Base-by-base conservation (phyloP, 129 eudicot species). In the Lonicera japonica region DNA sequence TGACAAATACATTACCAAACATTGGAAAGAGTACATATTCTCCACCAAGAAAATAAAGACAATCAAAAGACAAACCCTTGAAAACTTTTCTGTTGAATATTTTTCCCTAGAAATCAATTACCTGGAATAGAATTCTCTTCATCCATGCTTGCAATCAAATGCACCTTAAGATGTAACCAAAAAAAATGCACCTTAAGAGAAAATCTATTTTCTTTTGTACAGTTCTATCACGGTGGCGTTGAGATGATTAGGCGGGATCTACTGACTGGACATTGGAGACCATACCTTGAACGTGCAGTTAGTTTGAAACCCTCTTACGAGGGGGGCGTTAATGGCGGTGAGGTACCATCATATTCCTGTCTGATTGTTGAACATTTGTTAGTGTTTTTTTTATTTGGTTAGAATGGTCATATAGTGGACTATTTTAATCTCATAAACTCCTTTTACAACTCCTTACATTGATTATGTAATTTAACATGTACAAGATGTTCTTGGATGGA, bases 231-330 rank as follows among this genome's bases (percentile, higher is more conserved):
- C 76, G 78, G 91, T 56, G 99, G 99, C 29, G 99, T 92, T 78
- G 99, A 92, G 95, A 92, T 92, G 99, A 92, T 92, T 58, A 78
- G 99, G 70, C 79, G 99, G 75, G 99, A 92, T 75, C 68, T 92
- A 69, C 95, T 92, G 54, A 88, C 95, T 50, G 99, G 99, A 64
- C 96, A 92, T 51, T 92, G 99, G 99, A 77, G 66, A 17, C 92
- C 96, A 2, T 92, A 92, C 74, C 82, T 92, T 58, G 96, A 92
- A 65, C 89, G 88, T 25, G 99, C 99, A 36, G 59, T 91, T 21
- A 78, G 86, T 67, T 73, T 92, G 63, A 83, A 77, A 60, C 99
- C 99, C 25, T 80, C 95, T 73, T 92, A 85, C 46, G 96, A 88
- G 67, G 99, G 96, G 57, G 96, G 95, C 21, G 73, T 75, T 12